Evolutionary conservation across 208 protist species (phyloP), one percentile per base, ranked within the genome.

Genomic region (Strigomonas culicis): DNA sequence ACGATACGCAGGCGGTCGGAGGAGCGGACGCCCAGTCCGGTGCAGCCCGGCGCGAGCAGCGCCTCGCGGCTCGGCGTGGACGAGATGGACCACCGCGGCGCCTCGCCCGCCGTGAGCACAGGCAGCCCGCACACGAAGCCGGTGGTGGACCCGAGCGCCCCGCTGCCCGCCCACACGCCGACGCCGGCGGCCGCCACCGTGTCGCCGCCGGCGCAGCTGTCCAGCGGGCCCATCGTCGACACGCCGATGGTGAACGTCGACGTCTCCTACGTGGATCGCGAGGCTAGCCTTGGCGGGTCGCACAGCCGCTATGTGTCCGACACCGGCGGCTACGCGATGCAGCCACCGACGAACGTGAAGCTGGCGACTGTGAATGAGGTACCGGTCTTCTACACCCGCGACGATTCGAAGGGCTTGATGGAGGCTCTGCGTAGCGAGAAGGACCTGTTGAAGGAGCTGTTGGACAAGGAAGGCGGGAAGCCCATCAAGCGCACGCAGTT

Each of bases 351-450:
- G 15, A 86, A 93, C 69, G 71, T 84, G 2, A 60, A 73, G 62
- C 79, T 67, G 39, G 86, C 86, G 3, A 82, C 87, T 11, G 43
- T 83, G 7, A 53, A 52, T 28, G 87, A 93, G 28, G 88, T 93
- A n/a, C 87, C 87, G 4, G 55, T 73, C 47, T 93, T 93, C 63
- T 93, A 93, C 74, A 80, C 74, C 17, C 79, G 71, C 41, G 75
- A 68, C 28, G 75, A 84, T 53, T 88, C 74, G 21, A 73, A 79
- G 24, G 87, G 87, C 43, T 39, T 77, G 57, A 63, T 65, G 13
- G 68, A 65, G 31, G 21, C 50, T 13, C 44, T 67, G 36, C 57
- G 36, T 24, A 72, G 72, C 30, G 84, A 91, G 67, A 63, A 73
- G 67, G 55, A 74, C 41, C 68, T 72, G 61, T 69, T 93, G 64